Evolutionary conservation across 73 alveolate species (phyloP), one percentile per base, ranked within the genome.

Genomic region (Uronychia binucleata): DNA sequence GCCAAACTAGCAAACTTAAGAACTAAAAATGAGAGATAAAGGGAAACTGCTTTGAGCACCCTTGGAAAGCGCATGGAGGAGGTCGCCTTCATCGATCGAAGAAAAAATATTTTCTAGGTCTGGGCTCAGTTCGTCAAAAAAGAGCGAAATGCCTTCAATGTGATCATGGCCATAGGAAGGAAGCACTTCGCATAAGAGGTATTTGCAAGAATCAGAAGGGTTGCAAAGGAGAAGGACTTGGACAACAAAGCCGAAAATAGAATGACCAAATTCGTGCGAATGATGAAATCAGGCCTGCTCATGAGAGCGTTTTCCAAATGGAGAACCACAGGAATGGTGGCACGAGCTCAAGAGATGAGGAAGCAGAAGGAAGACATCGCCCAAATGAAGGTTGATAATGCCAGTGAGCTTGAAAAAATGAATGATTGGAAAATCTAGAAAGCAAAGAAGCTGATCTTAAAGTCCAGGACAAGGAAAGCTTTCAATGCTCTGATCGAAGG

Each of bases 61-160:
- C 84, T 80, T 30, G 34, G 28, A 25, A 74, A 58, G 30, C 35
- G 93, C 0, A 77, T 67, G 29, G 57, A 86, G 30, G 75, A 85
- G 74, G 81, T 78, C 58, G 88, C 80, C 57, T 79, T 77, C 35
- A 67, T 90, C 78, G 91, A 90, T 77, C 85, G 75, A 58, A 67
- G 86, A 57, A 14, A 85, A n/a, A 90, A 81, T 57, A 81, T 90
- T 19, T 80, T 90, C 81, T 57, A 58, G 29, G 80, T 78, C 14
- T 90, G 96, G 96, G 78, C 79, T 5, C 82, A 80, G 31, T 86
- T 27, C 59, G 77, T 86, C 30, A 80, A 80, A 59, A 57, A 86
- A 32, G 92, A 90, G 82, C 85, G 83, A 57, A 88, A 88, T 76
- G 94, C 90, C 27, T 79, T 88, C 33, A 88, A 88, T 75, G 59